Conservation (phyloP, 2,329 filamentous ascomycete species). For the Sarocladium kiliense region DNA sequence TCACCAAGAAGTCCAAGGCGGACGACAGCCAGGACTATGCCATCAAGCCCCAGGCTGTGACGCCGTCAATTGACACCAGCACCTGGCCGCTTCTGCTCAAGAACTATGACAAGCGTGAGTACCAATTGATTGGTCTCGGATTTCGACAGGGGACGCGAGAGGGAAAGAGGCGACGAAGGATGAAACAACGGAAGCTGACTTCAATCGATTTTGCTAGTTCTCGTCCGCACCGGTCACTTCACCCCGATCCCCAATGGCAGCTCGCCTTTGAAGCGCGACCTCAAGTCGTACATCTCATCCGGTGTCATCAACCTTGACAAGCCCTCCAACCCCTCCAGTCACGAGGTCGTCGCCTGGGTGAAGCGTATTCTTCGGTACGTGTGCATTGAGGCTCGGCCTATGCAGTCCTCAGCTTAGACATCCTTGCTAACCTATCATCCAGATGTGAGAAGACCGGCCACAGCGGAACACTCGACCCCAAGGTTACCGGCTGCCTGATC, state of each 20-base stretch:
- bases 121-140: constrained; percentile 11
- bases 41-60: constrained; percentile 87
- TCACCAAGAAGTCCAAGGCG: constrained; percentile 20
- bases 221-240: constrained; percentile 92
- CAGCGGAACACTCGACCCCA: constrained; percentile 96
- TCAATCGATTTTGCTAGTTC: constrained; percentile 48
- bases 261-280: constrained; percentile 84
- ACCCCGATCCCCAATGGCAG: constrained; percentile 93
- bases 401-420: background rate
- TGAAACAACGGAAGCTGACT: constrained; percentile 17
- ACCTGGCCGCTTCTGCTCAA: constrained; percentile 91
- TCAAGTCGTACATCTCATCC: constrained; percentile 95
- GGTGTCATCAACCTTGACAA: constrained; percentile 89
- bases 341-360: constrained; percentile 99
- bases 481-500: constrained; percentile 93
- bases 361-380: constrained; percentile 88
- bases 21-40: constrained; percentile 48
- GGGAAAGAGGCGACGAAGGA: background rate
- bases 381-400: too few species aligned
- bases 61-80: constrained; percentile 77
- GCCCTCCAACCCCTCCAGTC: constrained; percentile 93
- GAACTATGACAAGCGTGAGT: constrained; percentile 88
- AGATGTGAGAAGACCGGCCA: constrained; percentile 87
- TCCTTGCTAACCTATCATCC: constrained; percentile 5
- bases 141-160: background rate